Evolutionary conservation across 768 basidiomycete genomes (phyloP), one percentile per base, ranked within the genome.

Genomic region (Candolleomyces efflorescens): DNA sequence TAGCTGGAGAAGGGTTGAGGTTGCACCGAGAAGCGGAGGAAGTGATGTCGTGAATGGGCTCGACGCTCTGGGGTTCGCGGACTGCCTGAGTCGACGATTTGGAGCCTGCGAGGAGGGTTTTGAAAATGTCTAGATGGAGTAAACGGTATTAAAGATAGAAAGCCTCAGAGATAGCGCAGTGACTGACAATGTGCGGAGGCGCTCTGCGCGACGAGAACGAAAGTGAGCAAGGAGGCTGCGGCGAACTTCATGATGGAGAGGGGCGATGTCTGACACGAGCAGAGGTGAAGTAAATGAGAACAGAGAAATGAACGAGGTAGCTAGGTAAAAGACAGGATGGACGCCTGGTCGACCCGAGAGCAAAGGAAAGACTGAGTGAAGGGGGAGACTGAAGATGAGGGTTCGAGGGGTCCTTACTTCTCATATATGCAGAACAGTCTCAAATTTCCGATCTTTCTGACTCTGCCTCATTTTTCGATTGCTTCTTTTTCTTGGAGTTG

Each of bases 21-120:
- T 73, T 73, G 63, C 73, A 73, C 15, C 61, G 59, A 37, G 72
- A 63, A 50, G 64, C 55, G 20, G 39, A 52, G 9, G 64, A 64
- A 1, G 65, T 67, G 45, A 68, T 65, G 20, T 60, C 55, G 23
- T 27, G 43, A 27, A 63, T 60, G 3, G 66, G 67, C 10, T 68
- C 65, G 53, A 68, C 68, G 54, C 62, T 61, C 17, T 56, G 13
- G 12, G 68, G 67, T 47, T 63, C 57, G 32, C 67, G 66, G 32
- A 69, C 64, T 18, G 67, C 66, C 26, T 56, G 52, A 5, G 61
- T 63, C 36, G 67, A 65, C 32, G 63, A 61, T 54, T 58, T 62
- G 12, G 57, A 44, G 9, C 62, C 62, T 32, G 60, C 56, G 20
- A 66, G 55, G 17, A 67, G 56, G 9, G 60, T 60, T 24, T 60